Evolutionary conservation across 208 protist genomes (phyloP).

Genomic region (Leptomonas pyrrhocoris): DNA sequence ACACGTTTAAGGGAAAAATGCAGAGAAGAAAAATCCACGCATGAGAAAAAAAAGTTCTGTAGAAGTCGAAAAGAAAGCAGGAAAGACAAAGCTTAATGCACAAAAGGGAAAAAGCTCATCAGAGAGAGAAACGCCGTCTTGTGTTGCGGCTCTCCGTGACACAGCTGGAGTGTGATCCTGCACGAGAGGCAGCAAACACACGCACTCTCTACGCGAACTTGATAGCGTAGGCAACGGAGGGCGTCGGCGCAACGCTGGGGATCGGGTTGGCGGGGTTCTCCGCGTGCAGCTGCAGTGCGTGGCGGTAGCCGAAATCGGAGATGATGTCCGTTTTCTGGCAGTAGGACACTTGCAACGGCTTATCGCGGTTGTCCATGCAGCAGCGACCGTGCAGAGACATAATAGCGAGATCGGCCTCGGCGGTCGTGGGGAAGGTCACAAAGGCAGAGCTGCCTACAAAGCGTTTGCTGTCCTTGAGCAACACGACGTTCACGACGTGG

Average conservation of each 20-base stretch:
- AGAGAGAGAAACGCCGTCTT: too few relatives aligned
- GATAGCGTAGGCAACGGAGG: constrained; percentile 27
- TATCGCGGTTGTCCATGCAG: constrained; percentile 56
- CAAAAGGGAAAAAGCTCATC: not conserved
- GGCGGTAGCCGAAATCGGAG: constrained; percentile 66
- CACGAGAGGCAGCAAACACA: not conserved
- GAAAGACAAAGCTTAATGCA: not conserved
- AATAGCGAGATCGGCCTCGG: constrained; percentile 66
- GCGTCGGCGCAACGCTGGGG: constrained; percentile 23
- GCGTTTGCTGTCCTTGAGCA: constrained; percentile 40
- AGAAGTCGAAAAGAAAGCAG: not conserved
- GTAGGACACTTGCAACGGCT: constrained; percentile 69
- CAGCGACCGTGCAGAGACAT: constrained; percentile 49
- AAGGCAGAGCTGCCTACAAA: constrained; percentile 49
- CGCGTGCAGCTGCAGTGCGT: constrained; percentile 52
- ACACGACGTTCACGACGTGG: constrained; percentile 40
- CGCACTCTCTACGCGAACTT: constrained; percentile 21
- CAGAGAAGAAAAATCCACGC: too few relatives aligned
- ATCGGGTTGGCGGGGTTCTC: constrained; percentile 69
- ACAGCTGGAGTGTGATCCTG: not conserved
- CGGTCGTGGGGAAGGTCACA: constrained; percentile 44
- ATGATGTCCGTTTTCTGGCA: constrained; percentile 62
- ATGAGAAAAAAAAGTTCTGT: constrained; percentile 6
- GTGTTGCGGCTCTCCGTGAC: constrained; percentile 6
- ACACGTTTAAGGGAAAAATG: not conserved